These are phyloP conservation scores for Penicillium pancosmium DNA, from an alignment of 495 filamentous ascomycete species.

Conservation along the genomic window DNA sequence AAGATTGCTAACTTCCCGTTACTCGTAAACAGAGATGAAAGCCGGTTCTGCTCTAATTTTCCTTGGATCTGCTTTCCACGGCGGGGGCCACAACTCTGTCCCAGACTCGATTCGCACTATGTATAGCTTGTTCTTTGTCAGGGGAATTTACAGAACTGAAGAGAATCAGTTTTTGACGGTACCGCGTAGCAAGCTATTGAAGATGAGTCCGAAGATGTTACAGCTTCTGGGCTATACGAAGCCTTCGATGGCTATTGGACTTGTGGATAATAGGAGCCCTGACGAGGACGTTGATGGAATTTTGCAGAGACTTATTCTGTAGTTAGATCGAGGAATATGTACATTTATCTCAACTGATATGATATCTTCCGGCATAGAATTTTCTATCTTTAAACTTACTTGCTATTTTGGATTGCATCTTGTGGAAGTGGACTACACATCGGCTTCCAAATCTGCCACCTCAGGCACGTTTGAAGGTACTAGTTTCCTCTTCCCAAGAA, in stretches of 20 bases:
- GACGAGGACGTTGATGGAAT: neutral
- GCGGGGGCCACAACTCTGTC: neutral
- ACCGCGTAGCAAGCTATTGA: neutral
- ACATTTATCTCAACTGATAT: neutral
- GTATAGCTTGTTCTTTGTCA: conserved; percentile 1
- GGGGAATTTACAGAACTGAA: conserved; percentile 1
- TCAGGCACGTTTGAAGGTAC: too few species aligned
- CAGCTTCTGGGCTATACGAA: conserved; percentile 1
- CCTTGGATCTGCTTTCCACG: conserved; percentile 3
- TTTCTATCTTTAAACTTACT: neutral
- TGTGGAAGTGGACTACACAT: neutral
- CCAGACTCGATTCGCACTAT: neutral
- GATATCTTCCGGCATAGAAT: neutral
- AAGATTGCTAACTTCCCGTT: too few species aligned
- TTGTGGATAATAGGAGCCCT: conserved; percentile 4
- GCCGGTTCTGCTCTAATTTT: conserved; percentile 1
- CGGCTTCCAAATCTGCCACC: neutral
- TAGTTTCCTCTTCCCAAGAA: too few species aligned
- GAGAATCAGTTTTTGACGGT: conserved; percentile 6
- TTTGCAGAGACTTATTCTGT: neutral
- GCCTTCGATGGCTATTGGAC: neutral
- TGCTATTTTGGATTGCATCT: too few species aligned
- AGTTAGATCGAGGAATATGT: neutral
- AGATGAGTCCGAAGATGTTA: conserved; percentile 2
- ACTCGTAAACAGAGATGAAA: neutral